These are phyloP conservation scores for Collybia nuda DNA, from an alignment of 768 basidiomycete species.

Conservation along the genomic window DNA sequence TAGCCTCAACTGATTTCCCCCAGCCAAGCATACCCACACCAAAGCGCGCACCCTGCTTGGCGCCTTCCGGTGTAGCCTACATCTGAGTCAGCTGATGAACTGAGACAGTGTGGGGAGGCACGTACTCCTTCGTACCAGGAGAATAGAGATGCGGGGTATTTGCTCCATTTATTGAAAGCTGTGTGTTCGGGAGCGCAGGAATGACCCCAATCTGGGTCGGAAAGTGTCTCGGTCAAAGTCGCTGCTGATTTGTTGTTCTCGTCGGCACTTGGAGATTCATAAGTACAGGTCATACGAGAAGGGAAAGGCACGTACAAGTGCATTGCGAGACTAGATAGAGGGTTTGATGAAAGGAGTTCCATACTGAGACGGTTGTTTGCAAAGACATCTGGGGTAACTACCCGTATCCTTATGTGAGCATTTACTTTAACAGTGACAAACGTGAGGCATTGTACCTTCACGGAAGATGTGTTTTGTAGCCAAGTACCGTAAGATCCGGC, in stretches of 20 bases:
- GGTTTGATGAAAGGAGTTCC: constrained; percentile 28
- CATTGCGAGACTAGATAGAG: constrained; percentile 21
- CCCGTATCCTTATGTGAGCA: constrained; percentile 17
- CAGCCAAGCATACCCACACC: constrained; percentile 29
- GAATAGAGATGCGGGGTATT: constrained; percentile 12
- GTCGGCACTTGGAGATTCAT: background rate
- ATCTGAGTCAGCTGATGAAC: background rate
- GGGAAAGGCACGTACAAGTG: constrained; percentile 20
- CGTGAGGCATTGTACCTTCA: constrained; percentile 18
- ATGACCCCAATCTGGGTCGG: constrained; percentile 29
- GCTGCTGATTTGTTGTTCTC: constrained; percentile 15
- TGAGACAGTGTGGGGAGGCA: background rate
- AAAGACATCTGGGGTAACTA: constrained; percentile 35
- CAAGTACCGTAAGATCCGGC: constrained; percentile 34
- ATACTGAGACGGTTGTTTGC: constrained; percentile 41
- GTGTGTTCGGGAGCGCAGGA: constrained; percentile 21
- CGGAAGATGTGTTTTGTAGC: constrained; percentile 37
- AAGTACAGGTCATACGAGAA: background rate
- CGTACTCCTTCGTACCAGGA: constrained; percentile 18
- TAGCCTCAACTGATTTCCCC: constrained; percentile 21
- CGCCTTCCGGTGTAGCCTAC: constrained; percentile 10
- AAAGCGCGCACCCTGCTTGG: constrained; percentile 22
- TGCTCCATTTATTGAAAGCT: constrained; percentile 21
- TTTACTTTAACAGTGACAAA: constrained; percentile 7
- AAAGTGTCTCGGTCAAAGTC: constrained; percentile 31